Base-by-base conservation (phyloP, 2,329 filamentous ascomycete species). In the Fusarium praegraminearum region DNA sequence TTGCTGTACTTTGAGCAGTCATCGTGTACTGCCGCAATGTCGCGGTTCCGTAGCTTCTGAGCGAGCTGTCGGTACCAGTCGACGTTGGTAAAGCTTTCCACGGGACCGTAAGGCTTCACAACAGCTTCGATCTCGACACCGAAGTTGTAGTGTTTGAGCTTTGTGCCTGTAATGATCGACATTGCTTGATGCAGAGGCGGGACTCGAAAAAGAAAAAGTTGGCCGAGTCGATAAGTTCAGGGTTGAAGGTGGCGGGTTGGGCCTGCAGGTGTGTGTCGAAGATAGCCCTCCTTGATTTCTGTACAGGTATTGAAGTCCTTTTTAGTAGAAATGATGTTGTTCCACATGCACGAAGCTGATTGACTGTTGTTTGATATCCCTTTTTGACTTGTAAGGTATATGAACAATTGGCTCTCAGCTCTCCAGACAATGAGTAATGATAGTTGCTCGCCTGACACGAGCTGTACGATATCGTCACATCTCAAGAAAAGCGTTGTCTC, bases 31-130 rank as follows among this genome's bases (percentile, higher is more conserved):
- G 80, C 79, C 40, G 76, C 67, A 60, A 81, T 79, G 62, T 78
- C 78, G 8, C 79, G 74, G 71, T 81, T 81, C 13, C 73, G 76
- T 22, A 81, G 74, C 63, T 80, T 80, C 65, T 79, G 76, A 10
- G 79, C 79, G 24, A 81, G 75, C 46, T 81, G 78, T 16, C 78
- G 78, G 58, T 81, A 81, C 79, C 79, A 81, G 69, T 81, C 79
- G 57, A 78, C 78, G 50, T 79, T 80, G 55, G 78, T 76, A 72
- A 80, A 80, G 69, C 67, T 76, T 58, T 80, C 76, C 35, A 71
- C 75, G 52, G 76, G 75, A 43, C 78, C 78, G 56, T 81, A 80
- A 11, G 80, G 79, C 57, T 76, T 78, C 16, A 75, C 79, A 26
- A 81, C 75, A 47, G 78, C 73, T 59, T 81, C 80, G 45, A 81